phyloP scores from a whole-genome alignment of 441 rosid genomes.

The Viola pubescens region DNA sequence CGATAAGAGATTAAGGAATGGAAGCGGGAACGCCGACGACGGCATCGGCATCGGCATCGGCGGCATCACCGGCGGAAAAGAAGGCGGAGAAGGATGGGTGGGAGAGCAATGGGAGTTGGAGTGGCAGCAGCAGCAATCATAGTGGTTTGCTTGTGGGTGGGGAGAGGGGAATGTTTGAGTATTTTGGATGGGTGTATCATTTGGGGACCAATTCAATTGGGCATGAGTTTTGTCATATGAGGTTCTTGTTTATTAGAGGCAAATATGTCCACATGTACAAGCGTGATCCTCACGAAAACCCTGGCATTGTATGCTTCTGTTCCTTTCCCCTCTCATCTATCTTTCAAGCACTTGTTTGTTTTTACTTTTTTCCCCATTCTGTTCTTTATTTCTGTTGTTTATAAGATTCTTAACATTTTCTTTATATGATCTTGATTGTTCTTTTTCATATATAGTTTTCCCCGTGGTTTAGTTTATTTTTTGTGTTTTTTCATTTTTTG shows the following conservation, averaged over 20 bases:
- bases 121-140: neutral
- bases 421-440: neutral
- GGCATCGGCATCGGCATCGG: constrained; percentile 17
- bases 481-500: neutral
- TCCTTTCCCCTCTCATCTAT: neutral
- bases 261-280: constrained; percentile 85
- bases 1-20: neutral
- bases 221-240: constrained; percentile 61
- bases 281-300: constrained; percentile 81
- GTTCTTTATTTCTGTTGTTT: neutral
- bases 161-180: constrained; percentile 45
- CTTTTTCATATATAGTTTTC: neutral
- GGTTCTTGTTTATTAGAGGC: constrained; percentile 62
- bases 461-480: neutral
- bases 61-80: constrained; percentile 4
- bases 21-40: constrained; percentile 21
- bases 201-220: constrained; percentile 76
- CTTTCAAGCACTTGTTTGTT: neutral
- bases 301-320: constrained; percentile 55
- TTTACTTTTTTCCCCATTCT: neutral
- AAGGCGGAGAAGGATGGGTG: neutral
- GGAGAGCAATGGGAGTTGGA: constrained; percentile 8
- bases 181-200: constrained; percentile 83
- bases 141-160: constrained; percentile 10
- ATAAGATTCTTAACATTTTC: neutral